Conservation (phyloP, 2,329 filamentous ascomycete species). For the Coniochaeta sp. region DNA sequence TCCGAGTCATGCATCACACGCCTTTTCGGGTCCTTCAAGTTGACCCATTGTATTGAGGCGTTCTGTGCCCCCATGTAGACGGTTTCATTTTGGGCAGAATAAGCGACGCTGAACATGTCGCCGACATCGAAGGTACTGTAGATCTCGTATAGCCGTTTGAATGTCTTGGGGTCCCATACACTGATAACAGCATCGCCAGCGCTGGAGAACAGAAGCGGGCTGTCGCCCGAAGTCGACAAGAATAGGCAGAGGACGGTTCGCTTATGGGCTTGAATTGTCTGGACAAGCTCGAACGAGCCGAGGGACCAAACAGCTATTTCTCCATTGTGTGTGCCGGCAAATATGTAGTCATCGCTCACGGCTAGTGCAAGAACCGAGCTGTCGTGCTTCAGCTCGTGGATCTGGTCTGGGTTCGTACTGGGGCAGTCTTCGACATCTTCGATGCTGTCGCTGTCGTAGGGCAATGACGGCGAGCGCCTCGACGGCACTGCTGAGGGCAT, state of each 20-base stretch:
- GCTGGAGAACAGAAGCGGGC: slow-evolving; percentile 72
- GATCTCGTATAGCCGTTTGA: slow-evolving; percentile 76
- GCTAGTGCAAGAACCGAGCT: slow-evolving; percentile 77
- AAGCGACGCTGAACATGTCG: slow-evolving; percentile 92
- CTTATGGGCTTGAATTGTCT: slow-evolving; percentile 79
- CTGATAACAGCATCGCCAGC: slow-evolving; percentile 92
- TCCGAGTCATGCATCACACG: slow-evolving; percentile 54
- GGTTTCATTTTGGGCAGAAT: slow-evolving; percentile 70
- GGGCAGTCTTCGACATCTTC: slow-evolving; percentile 16
- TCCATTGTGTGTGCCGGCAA: slow-evolving; percentile 86
- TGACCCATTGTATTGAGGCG: slow-evolving; percentile 89
- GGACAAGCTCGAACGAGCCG: slow-evolving; percentile 73
- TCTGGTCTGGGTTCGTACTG: slow-evolving; percentile 47
- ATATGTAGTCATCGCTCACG: slow-evolving; percentile 74
- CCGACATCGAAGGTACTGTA: slow-evolving; percentile 92
- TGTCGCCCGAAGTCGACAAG: slow-evolving; percentile 57
- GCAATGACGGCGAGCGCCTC: background rate
- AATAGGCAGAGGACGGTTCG: slow-evolving; percentile 83
- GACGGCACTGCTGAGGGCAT: slow-evolving; percentile 8
- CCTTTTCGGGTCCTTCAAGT: slow-evolving; percentile 56
- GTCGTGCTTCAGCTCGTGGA: slow-evolving; percentile 68
- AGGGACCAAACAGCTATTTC: slow-evolving; percentile 91
- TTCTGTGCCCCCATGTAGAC: slow-evolving; percentile 92
- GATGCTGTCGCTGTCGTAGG: background rate
- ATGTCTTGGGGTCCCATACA: slow-evolving; percentile 76